These are phyloP conservation scores for Beauveria caledonica DNA, from an alignment of 2,329 filamentous ascomycete species.

Conservation along the genomic window DNA sequence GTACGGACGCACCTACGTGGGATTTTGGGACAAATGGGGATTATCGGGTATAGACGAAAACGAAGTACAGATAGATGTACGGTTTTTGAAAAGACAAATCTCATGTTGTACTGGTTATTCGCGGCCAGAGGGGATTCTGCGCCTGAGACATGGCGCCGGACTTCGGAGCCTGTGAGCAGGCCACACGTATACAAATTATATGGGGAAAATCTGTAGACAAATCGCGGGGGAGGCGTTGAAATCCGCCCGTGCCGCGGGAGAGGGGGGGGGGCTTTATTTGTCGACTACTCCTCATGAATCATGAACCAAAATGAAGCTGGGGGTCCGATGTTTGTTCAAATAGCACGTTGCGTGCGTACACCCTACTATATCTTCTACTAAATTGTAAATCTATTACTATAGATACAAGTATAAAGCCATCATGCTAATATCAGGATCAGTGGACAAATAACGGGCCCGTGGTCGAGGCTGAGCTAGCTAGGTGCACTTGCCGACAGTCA, in stretches of 20 bases:
- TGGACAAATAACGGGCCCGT: too few species aligned
- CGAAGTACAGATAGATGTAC: not conserved
- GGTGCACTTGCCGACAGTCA: slow-evolving; percentile 6
- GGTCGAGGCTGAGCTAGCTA: not conserved
- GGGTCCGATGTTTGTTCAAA: too few species aligned
- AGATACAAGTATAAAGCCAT: too few species aligned
- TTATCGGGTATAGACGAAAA: slow-evolving; percentile 9
- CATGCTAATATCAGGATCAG: too few species aligned
- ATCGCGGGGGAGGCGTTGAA: not conserved
- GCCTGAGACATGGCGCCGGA: not conserved
- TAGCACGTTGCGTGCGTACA: too few species aligned
- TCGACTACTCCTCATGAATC: too few species aligned
- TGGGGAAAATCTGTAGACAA: not conserved
- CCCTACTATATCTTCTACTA: too few species aligned
- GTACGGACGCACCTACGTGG: slow-evolving; percentile 50
- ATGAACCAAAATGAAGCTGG: too few species aligned
- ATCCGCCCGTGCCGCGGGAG: not conserved
- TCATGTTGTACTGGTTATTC: not conserved
- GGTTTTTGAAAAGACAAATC: not conserved
- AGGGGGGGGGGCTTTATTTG: too few species aligned
- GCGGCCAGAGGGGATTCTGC: not conserved
- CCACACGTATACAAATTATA: not conserved
- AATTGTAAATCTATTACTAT: too few species aligned
- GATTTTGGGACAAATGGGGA: slow-evolving; percentile 40
- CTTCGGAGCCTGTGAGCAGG: not conserved